A percentile compares a stretch with the other conserved stretches of the same genome.
Evolutionary conservation across 352 stramenopile genomes (phyloP).

Genomic region (Phytophthora fragariae): DNA sequence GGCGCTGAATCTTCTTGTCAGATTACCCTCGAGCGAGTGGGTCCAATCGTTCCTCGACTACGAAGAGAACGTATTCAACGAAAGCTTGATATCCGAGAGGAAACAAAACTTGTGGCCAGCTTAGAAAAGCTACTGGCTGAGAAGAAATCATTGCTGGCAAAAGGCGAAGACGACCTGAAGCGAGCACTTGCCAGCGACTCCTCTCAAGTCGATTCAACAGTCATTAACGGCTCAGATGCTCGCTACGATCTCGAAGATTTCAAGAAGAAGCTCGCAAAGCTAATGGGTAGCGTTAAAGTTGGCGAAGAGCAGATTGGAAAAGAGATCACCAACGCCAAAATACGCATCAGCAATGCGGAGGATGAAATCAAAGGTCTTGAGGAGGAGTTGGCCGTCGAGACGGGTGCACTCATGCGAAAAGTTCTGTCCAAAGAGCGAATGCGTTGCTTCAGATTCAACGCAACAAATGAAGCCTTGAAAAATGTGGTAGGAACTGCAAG

Average conservation of each 20-base stretch:
- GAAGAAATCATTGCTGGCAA: conserved; percentile 61
- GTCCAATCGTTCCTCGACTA: conserved; percentile 66
- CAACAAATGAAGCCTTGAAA: conserved; percentile 72
- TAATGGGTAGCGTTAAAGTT: conserved; percentile 69
- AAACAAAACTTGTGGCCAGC: conserved; percentile 57
- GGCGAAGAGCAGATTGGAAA: conserved; percentile 64
- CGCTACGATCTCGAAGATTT: conserved; percentile 83
- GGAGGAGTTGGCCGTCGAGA: conserved; percentile 71
- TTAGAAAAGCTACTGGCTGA: conserved; percentile 64
- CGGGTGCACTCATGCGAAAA: conserved; percentile 75
- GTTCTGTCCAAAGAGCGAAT: conserved; percentile 68
- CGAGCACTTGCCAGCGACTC: conserved; percentile 71
- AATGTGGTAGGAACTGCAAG: conserved; percentile 79
- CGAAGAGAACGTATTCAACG: conserved; percentile 63
- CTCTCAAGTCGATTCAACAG: conserved; percentile 66
- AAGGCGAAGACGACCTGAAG: conserved; percentile 75
- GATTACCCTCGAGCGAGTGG: conserved; percentile 70
- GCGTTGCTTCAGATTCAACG: conserved; percentile 81
- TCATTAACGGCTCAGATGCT: conserved; percentile 62
- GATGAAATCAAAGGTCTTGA: conserved; percentile 78
- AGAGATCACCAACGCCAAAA: conserved; percentile 69
- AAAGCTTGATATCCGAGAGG: conserved; percentile 66
- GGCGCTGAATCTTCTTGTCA: conserved; percentile 70
- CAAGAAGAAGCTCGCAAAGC: conserved; percentile 75
- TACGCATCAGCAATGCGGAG: conserved; percentile 70